Base-by-base conservation (phyloP, 2,329 filamentous ascomycete species). In the Hymenoscyphus repandus region DNA sequence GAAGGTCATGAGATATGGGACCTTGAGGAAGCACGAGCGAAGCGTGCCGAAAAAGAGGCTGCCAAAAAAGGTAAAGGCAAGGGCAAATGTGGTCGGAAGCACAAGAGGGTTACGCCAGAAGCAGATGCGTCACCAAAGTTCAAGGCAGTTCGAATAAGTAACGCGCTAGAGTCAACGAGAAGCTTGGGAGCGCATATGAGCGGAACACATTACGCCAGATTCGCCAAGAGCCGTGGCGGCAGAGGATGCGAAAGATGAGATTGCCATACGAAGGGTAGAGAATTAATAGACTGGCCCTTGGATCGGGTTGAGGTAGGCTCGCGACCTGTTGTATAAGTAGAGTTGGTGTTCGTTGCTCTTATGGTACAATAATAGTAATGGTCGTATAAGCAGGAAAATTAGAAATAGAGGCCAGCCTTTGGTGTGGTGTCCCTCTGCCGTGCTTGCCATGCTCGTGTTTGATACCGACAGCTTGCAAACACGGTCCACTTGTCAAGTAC, bases 1-100 rank as follows among this genome's bases (percentile, higher is more conserved):
- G 1, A 56, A 68, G 45, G 45, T 55, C n/a, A 53, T 55, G 3
- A 62, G 59, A 10, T 74, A 71, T 50, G 62, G 45, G 58, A 70
- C 47, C 48, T 62, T 18, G 52, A 40, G 37, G 47, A 44, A 46
- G 54, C 56, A 55, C 49, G 51, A 56, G 52, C 46, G 27, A 31
- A 51, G 46, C 52, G 46, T 52, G 49, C 44, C 44, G 51, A 15
- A 11, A 56, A 22, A 42, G 40, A 42, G n/a, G n/a, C 22, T 27
- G 22, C 22, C 22, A 27, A 27, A 7, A n/a, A 4, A 27, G 22
- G 4, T 7, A 27, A 27, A 27, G 22, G 22, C 22, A 27, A 27
- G 22, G 22, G 22, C 4, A 27, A 27, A 27, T 7, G 22, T 7
- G 22, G 22, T 27, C 22, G 22, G 22, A 27, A 27, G 22, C 4